Percentiles rank a stretch among this genome's conserved stretches.
phyloP scores from a whole-genome alignment of 495 filamentous ascomycete genomes.

The Aspergillus ostianus region DNA sequence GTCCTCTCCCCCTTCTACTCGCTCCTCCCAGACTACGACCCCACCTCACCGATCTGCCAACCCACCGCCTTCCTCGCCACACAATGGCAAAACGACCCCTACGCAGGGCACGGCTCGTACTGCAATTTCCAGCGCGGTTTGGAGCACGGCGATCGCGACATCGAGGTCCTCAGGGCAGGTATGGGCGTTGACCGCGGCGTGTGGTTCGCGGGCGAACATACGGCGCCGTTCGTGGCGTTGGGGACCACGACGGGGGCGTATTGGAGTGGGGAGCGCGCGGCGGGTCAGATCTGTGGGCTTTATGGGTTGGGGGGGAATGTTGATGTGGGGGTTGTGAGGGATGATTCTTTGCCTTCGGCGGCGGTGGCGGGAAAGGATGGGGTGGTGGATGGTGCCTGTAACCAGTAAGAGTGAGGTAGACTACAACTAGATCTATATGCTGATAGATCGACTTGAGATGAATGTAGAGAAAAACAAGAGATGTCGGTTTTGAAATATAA shows the following conservation, averaged over 20 bases:
- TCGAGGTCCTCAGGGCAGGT: slow-evolving; percentile 70
- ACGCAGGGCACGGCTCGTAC: slow-evolving; percentile 89
- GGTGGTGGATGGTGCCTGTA: not conserved
- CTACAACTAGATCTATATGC: not conserved
- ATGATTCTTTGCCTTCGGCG: slow-evolving; percentile 42
- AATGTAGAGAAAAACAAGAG: too few species aligned
- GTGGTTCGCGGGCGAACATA: slow-evolving; percentile 96
- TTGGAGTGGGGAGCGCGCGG: slow-evolving; percentile 86
- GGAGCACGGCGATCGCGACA: slow-evolving; percentile 63
- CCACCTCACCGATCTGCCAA: slow-evolving; percentile 52
- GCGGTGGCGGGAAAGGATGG: not conserved
- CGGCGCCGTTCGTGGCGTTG: slow-evolving; percentile 81
- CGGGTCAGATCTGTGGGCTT: slow-evolving; percentile 54
- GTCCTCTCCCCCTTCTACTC: slow-evolving; percentile 67
- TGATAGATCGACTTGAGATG: too few species aligned
- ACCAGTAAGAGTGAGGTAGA: not conserved
- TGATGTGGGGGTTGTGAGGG: slow-evolving; percentile 26
- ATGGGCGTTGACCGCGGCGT: slow-evolving; percentile 61
- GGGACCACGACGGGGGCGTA: slow-evolving; percentile 89
- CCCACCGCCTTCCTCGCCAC: slow-evolving; percentile 67
- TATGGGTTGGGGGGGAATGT: slow-evolving; percentile 29
- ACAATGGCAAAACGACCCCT: slow-evolving; percentile 76
- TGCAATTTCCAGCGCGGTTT: slow-evolving; percentile 83
- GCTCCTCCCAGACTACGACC: slow-evolving; percentile 62
- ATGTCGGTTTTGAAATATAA: too few species aligned